Base-by-base conservation (phyloP, 2,329 filamentous ascomycete genomes). In the Paracoccidioides lutzii region DNA sequence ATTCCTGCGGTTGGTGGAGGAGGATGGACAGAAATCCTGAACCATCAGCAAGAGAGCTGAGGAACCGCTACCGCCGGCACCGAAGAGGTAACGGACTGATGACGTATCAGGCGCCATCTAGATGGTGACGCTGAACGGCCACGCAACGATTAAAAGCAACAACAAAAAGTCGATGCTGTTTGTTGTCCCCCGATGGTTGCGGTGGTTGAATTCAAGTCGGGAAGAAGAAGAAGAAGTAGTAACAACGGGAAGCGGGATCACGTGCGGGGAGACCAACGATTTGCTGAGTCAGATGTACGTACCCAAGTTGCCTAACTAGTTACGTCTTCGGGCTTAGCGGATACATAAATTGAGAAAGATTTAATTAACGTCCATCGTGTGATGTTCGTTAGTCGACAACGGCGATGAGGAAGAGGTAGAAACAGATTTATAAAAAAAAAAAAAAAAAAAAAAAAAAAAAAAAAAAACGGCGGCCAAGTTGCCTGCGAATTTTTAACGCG, bases 401-500 rank as follows among this genome's bases (percentile, higher is more conserved):
- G 40, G 5, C 40, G 40, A 5, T 8, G 40, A 9, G 14, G 40
- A 42, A 5, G 40, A n/a, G 35, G 35, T 10, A 37, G 10, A 6
- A 37, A 37, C 10, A 37, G n/a, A n/a, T n/a, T n/a, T n/a, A n/a
- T n/a, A n/a, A n/a, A n/a, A n/a, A n/a, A n/a, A n/a, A n/a, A n/a
- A n/a, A n/a, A 37, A n/a, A 46, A 6, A 12, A 30, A 12, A 3
- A 35, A 5, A 12, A n/a, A n/a, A n/a, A 37, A n/a, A 46, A 6
- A 12, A 30, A 12, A 3, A 35, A 5, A 12, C 7, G 44, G 12
- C 2, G 8, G 10, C 32, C 32, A 4, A n/a, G 32, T 32, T 49
- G 45, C 45, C 45, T 49, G 45, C 32, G 45, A 49, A 49, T 49
- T 49, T 49, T 49, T 49, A 49, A 49, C 30, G 45, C 45, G n/a